These are phyloP conservation scores for Ceratonia siliqua DNA, from an alignment of 306 rosid species.

Conservation along the genomic window DNA sequence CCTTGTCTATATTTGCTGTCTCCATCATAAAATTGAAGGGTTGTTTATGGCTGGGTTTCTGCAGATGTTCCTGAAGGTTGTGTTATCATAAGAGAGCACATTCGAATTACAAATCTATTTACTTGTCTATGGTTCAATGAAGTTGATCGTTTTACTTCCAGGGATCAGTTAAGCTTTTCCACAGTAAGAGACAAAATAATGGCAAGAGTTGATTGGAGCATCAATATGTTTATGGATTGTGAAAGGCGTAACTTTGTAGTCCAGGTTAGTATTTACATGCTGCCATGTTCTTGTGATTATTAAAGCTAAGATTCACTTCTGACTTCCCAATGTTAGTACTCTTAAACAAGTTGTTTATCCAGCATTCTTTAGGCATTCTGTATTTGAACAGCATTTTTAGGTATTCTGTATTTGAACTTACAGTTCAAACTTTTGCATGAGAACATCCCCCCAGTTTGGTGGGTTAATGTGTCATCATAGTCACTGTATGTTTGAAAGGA, in stretches of 20 bases:
- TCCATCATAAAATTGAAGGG: slow-evolving; percentile 14
- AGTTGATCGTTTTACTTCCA: slow-evolving; percentile 93
- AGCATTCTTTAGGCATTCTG: neutral
- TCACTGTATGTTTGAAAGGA: neutral
- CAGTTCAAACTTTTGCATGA: neutral
- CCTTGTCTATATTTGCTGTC: slow-evolving; percentile 21
- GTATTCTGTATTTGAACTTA: neutral
- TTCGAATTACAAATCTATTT: slow-evolving; percentile 89
- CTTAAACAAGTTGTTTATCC: neutral
- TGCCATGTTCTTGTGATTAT: slow-evolving; percentile 20
- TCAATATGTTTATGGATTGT: slow-evolving; percentile 89
- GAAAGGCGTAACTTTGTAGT: slow-evolving; percentile 95
- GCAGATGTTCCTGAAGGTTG: slow-evolving; percentile 99
- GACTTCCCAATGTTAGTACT: neutral
- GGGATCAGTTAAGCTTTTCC: slow-evolving; percentile 96
- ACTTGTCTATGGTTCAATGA: slow-evolving; percentile 98
- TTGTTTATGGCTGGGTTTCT: slow-evolving; percentile 42
- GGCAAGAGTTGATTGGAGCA: slow-evolving; percentile 74
- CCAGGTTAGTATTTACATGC: slow-evolving; percentile 56
- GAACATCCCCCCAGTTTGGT: neutral
- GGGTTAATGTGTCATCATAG: neutral
- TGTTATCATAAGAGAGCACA: slow-evolving; percentile 85
- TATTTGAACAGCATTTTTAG: neutral
- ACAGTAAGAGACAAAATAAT: slow-evolving; percentile 84
- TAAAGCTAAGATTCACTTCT: neutral